Percentiles rank a stretch among this genome's conserved stretches.
These are phyloP conservation scores for Curvularia eragrostidis DNA, from an alignment of 2,329 filamentous ascomycete genomes.

Conservation along the genomic window DNA sequence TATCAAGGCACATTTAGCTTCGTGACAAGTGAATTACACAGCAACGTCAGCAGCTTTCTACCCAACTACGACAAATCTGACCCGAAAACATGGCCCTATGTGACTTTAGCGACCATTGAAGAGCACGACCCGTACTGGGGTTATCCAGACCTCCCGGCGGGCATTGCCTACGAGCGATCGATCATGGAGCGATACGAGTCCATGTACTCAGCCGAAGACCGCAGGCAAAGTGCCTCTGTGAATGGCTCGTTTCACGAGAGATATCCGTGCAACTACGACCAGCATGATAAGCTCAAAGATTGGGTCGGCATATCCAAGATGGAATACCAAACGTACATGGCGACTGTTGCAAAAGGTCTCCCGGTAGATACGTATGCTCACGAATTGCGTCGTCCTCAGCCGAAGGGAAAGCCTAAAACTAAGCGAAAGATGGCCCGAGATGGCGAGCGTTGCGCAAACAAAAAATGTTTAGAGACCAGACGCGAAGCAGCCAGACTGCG, in stretches of 20 bases:
- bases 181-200: constrained; percentile 4
- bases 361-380: neutral
- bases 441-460: neutral
- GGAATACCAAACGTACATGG: constrained; percentile 4
- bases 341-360: neutral
- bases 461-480: neutral
- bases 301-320: neutral
- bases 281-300: constrained; percentile 5
- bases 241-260: constrained; percentile 10
- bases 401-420: neutral
- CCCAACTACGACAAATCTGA: constrained; percentile 5
- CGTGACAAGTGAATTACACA: neutral
- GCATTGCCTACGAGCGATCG: constrained; percentile 10
- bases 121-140: neutral
- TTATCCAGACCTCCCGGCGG: constrained; percentile 2
- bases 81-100: constrained; percentile 11
- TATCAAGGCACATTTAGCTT: constrained; percentile 13
- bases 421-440: neutral
- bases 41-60: neutral
- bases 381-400: neutral
- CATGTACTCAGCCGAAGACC: constrained; percentile 6
- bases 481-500: constrained; percentile 6
- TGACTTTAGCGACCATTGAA: constrained; percentile 9
- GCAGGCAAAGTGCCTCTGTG: neutral
- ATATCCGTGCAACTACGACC: constrained; percentile 10